Evolutionary conservation across 192 early-diverging fungal species (phyloP).

Genomic region (Endogone sp.): DNA sequence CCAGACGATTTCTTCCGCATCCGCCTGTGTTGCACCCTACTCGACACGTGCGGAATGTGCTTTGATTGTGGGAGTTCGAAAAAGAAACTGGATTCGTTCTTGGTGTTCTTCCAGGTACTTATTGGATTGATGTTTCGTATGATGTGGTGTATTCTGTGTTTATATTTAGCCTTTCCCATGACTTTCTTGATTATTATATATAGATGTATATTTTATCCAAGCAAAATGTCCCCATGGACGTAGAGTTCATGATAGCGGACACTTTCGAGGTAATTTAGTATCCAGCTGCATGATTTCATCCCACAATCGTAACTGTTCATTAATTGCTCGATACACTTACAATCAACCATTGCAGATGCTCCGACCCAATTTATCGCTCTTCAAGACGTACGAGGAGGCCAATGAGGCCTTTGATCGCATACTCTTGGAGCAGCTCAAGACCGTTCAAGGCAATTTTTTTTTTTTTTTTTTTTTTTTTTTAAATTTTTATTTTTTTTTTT

Average conservation of each 20-base stretch:
- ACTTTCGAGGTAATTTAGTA: slow-evolving; percentile 59
- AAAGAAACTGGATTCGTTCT: slow-evolving; percentile 67
- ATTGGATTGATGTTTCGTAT: not conserved
- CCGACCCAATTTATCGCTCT: slow-evolving; percentile 57
- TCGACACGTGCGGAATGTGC: slow-evolving; percentile 85
- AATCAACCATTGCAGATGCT: slow-evolving; percentile 27
- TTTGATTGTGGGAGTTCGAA: slow-evolving; percentile 67
- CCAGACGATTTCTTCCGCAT: slow-evolving; percentile 91
- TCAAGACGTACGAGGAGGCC: slow-evolving; percentile 78
- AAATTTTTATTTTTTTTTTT: slow-evolving; percentile 4
- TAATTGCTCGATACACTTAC: not conserved
- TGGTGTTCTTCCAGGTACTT: slow-evolving; percentile 75
- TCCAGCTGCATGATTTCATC: too few relatives aligned
- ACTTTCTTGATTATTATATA: slow-evolving; percentile 1
- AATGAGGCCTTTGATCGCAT: slow-evolving; percentile 59
- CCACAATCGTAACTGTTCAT: too few relatives aligned
- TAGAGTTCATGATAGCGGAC: slow-evolving; percentile 82
- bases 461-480: slow-evolving; percentile 11
- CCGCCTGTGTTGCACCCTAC: slow-evolving; percentile 77
- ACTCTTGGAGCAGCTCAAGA: slow-evolving; percentile 43
- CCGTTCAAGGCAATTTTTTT: slow-evolving; percentile 37
- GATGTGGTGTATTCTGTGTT: not conserved
- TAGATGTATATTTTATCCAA: slow-evolving; percentile 88
- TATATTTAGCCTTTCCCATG: not conserved
- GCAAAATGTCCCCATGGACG: slow-evolving; percentile 76